These are phyloP conservation scores for Cyberlindnera americana DNA, from an alignment of 805 yeast genomes.

Conservation along the genomic window DNA sequence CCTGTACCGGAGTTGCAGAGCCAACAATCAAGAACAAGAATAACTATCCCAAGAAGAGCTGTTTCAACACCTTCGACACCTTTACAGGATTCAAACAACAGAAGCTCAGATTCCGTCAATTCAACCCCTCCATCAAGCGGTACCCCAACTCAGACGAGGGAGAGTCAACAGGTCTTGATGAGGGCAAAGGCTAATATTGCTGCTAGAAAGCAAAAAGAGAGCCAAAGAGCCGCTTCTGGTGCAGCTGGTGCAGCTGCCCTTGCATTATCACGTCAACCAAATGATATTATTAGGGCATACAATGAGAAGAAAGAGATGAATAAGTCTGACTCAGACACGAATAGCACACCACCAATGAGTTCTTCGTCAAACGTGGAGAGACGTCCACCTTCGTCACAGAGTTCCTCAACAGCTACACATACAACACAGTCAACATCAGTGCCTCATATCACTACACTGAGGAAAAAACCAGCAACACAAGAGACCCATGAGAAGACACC, in stretches of 20 bases:
- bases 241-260: slow-evolving; percentile 29
- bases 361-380: slow-evolving; percentile 11
- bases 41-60: slow-evolving; percentile 24
- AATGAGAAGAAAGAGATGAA: slow-evolving; percentile 12
- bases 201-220: slow-evolving; percentile 26
- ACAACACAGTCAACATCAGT: slow-evolving; percentile 2
- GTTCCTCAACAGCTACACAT: slow-evolving; percentile 3
- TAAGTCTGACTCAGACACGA: not conserved
- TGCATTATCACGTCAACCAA: slow-evolving; percentile 28
- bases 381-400: not conserved
- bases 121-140: slow-evolving; percentile 16
- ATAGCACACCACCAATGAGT: slow-evolving; percentile 9
- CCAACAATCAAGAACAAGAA: slow-evolving; percentile 17
- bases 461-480: slow-evolving; percentile 10
- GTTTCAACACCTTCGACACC: slow-evolving; percentile 26
- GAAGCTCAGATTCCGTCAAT: slow-evolving; percentile 8
- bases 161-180: slow-evolving; percentile 25
- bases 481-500: not conserved
- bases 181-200: slow-evolving; percentile 29
- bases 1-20: slow-evolving; percentile 52
- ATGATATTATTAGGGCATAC: slow-evolving; percentile 25
- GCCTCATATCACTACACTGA: slow-evolving; percentile 6
- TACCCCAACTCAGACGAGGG: slow-evolving; percentile 14
- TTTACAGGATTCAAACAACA: slow-evolving; percentile 5
- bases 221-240: slow-evolving; percentile 16